Evolutionary conservation across 208 protist species (phyloP), one percentile per base, ranked within the genome.

Genomic region (Borovskyia barvae): DNA sequence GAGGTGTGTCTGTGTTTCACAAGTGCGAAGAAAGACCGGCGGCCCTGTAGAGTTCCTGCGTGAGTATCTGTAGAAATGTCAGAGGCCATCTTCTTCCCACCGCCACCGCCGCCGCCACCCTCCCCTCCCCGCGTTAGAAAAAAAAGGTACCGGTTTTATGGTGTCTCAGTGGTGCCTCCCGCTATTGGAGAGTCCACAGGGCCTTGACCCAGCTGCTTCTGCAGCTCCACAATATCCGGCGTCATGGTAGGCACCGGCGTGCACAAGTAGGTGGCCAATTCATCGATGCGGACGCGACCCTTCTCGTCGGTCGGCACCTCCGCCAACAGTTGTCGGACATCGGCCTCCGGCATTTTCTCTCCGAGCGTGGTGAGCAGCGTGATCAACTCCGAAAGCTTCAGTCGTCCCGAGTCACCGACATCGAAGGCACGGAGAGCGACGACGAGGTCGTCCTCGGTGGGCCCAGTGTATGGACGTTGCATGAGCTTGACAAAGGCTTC

Each of bases 391-490:
- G 80, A 76, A 9, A 92, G 69, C 39, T 81, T 76, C 39, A 95
- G 61, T 20, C 59, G 26, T 9, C 90, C 90, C 26, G 72, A 81
- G 71, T 88, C 85, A 36, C 51, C 80, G 17, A 68, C 78, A 54
- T 94, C 90, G 48, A 95, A 94, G 49, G 90, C 90, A 14, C 80
- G 79, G 24, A 95, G 78, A 3, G 90, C 90, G 0, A 82, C 87
- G 17, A 80, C 51, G 11, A 95, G 73, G 60, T 95, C 90, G 24
- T 95, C 84, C 59, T 95, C 85, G 4, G 85, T 91, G 1, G 90
- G 90, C 3, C 90, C 90, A 7, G 66, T 77, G 72, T 95, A 95
- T 19, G 90, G 90, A 75, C 90, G 73, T 32, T 80, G 80, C 90
- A 95, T 95, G 40, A 95, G 68, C 40, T 81, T 69, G 19, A 93